Percentiles rank a stretch among this genome's conserved stretches.
Evolutionary conservation across 2,329 filamentous ascomycete genomes (phyloP).

Genomic region (Monosporascus sp.): DNA sequence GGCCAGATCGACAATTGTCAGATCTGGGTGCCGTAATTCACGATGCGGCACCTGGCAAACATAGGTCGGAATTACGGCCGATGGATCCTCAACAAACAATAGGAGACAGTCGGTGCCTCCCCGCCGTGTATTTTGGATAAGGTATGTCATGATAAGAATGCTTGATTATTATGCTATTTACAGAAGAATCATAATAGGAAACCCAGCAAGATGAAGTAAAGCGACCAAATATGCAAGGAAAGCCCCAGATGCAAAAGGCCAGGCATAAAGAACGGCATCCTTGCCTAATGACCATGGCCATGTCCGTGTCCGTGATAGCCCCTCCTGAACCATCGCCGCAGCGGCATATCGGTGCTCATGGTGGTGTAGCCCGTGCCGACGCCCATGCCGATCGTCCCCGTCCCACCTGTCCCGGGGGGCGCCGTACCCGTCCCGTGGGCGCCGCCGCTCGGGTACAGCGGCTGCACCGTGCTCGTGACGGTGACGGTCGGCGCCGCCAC

Average conservation of each 20-base stretch:
- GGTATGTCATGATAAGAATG: too few relatives aligned
- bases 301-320: neutral
- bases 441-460: constrained; percentile 18
- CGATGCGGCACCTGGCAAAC: too few relatives aligned
- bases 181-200: neutral
- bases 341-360: neutral
- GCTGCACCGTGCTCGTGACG: constrained; percentile 17
- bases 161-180: neutral
- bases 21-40: too few relatives aligned
- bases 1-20: too few relatives aligned
- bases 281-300: neutral
- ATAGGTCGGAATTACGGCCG: too few relatives aligned
- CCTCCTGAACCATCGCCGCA: neutral
- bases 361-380: neutral
- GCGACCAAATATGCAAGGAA: neutral
- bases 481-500: constrained; percentile 14
- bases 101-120: too few relatives aligned
- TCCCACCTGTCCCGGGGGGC: neutral
- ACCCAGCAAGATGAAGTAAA: too few relatives aligned
- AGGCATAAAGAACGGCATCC: neutral
- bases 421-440: neutral
- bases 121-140: too few relatives aligned
- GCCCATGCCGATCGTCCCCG: too few relatives aligned
- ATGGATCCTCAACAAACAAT: too few relatives aligned
- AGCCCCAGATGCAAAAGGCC: neutral